These are phyloP conservation scores for Astragalus membranaceus DNA, from an alignment of 306 rosid species.

Conservation along the genomic window DNA sequence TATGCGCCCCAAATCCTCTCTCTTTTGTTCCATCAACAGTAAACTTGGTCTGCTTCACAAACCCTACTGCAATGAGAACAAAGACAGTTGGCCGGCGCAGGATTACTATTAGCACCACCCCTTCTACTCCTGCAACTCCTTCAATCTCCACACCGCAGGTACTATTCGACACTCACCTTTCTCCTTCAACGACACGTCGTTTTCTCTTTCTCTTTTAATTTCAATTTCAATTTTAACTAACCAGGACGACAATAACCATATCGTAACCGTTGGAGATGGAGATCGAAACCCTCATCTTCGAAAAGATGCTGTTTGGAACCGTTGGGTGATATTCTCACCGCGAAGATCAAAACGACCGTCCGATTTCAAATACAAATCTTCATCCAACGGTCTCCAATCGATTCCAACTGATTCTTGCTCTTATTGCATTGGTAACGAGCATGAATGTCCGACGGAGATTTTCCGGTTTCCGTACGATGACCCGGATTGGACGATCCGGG, in stretches of 20 bases:
- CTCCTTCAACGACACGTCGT: neutral
- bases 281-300: conserved; percentile 36
- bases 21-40: too few species aligned
- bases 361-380: conserved; percentile 57
- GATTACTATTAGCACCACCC: neutral
- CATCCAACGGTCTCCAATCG: neutral
- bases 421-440: conserved; percentile 64
- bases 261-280: neutral
- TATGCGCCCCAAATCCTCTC: too few species aligned
- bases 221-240: too few species aligned
- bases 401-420: conserved; percentile 28
- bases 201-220: too few species aligned
- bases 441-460: conserved; percentile 60
- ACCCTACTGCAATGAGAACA: neutral
- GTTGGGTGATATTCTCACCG: conserved; percentile 63
- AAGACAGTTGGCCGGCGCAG: neutral
- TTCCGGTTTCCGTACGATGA: conserved; percentile 46
- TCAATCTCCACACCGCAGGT: neutral
- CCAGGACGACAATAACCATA: neutral
- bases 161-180: too few species aligned
- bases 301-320: conserved; percentile 42
- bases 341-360: conserved; percentile 50
- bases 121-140: neutral
- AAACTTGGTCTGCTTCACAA: too few species aligned
- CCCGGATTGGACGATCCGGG: conserved; percentile 57